Evolutionary conservation across 805 yeast species (phyloP).

Genomic region (Wickerhamiella musiphila): DNA sequence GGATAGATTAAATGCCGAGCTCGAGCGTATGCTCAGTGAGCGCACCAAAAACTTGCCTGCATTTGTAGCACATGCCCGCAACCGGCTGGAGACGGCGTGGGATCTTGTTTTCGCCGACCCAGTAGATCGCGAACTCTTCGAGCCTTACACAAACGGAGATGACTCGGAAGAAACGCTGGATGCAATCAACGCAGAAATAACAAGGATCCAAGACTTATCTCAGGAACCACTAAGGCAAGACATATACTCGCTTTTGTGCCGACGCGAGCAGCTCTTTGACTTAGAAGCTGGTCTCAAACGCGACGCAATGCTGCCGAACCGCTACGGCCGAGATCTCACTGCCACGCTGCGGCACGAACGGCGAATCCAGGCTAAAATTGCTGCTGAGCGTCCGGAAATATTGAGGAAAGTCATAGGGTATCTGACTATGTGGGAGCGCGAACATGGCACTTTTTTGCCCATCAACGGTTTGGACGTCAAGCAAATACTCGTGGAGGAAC

Average conservation of each 20-base stretch:
- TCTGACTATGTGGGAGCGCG: too few relatives aligned
- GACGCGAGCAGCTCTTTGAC: slow-evolving; percentile 37
- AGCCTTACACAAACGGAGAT: not conserved
- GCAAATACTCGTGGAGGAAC: too few relatives aligned
- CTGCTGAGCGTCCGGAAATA: too few relatives aligned
- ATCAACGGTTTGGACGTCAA: too few relatives aligned
- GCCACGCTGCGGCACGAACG: not conserved
- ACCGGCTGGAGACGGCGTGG: slow-evolving; percentile 1
- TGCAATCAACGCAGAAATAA: slow-evolving; percentile 47
- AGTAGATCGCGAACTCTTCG: not conserved
- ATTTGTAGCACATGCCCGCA: not conserved
- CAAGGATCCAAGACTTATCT: slow-evolving; percentile 31
- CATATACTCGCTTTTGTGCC: slow-evolving; percentile 2
- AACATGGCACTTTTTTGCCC: too few relatives aligned
- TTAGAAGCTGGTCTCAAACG: slow-evolving; percentile 33
- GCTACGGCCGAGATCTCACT: not conserved
- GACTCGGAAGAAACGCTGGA: slow-evolving; percentile 3
- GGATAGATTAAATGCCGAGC: not conserved
- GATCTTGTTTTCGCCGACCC: not conserved
- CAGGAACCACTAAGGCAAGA: slow-evolving; percentile 10
- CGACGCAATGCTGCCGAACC: not conserved
- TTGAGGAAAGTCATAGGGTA: too few relatives aligned
- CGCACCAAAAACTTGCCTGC: not conserved
- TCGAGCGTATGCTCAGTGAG: slow-evolving; percentile 1
- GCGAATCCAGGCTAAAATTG: not conserved